Percentiles rank a stretch among this genome's conserved stretches.
phyloP scores from a whole-genome alignment of 768 basidiomycete species.

The Tylopilus sp. region DNA sequence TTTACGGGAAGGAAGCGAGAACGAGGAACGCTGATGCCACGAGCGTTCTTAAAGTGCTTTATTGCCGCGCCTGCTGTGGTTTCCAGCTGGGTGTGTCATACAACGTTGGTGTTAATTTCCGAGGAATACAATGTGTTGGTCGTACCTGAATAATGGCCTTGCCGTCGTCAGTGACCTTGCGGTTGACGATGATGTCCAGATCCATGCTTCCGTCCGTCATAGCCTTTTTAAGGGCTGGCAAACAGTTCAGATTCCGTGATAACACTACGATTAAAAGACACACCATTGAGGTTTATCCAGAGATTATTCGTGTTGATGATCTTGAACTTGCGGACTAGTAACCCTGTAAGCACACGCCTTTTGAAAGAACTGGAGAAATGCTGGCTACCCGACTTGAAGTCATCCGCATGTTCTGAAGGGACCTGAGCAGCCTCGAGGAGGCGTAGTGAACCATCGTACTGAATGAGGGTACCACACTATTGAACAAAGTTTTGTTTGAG shows the following conservation, averaged over 20 bases:
- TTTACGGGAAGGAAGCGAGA: conserved; percentile 91
- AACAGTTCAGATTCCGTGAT: neutral
- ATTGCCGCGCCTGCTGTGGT: conserved; percentile 92
- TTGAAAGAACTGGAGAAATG: neutral
- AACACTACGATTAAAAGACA: conserved; percentile 5
- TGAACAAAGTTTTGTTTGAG: neutral
- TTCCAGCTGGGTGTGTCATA: conserved; percentile 51
- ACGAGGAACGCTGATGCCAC: conserved; percentile 93
- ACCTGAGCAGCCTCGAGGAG: conserved; percentile 12
- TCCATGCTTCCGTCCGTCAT: conserved; percentile 87
- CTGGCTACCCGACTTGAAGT: conserved; percentile 35
- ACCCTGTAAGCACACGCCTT: neutral
- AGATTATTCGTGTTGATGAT: conserved; percentile 88
- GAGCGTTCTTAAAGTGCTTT: conserved; percentile 90
- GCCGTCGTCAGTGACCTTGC: conserved; percentile 83
- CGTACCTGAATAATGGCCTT: conserved; percentile 61
- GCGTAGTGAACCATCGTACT: conserved; percentile 54
- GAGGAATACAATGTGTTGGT: neutral
- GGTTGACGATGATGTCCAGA: conserved; percentile 94
- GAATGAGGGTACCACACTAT: conserved; percentile 82
- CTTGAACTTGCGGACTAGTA: conserved; percentile 80
- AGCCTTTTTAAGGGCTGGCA: conserved; percentile 78
- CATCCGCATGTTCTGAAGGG: conserved; percentile 7
- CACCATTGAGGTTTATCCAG: conserved; percentile 77
- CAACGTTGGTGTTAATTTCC: conserved; percentile 4